Percentiles rank a stretch among this genome's conserved stretches.
Conservation (phyloP, 1,284 basidiomycete genomes). For the Sanghuangporus baumii region DNA sequence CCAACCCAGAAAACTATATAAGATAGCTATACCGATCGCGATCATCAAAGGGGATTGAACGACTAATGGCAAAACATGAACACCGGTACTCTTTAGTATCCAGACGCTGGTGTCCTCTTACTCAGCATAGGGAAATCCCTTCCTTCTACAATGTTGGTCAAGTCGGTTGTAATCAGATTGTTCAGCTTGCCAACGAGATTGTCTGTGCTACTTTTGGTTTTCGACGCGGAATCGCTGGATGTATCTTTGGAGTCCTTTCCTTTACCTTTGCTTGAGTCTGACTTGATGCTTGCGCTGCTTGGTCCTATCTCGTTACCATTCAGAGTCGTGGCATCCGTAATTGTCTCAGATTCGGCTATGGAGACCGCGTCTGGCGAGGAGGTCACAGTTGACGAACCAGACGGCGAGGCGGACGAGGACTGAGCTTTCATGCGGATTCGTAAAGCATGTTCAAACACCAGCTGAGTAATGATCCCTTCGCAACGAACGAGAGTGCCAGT, state of each 20-base stretch:
- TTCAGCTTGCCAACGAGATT: constrained; percentile 56
- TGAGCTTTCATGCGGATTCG: constrained; percentile 61
- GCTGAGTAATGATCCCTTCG: constrained; percentile 62
- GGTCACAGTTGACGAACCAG: constrained; percentile 19
- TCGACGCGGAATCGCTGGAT: not conserved
- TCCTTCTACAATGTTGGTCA: constrained; percentile 39
- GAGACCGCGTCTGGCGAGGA: constrained; percentile 27
- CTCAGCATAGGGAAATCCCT: constrained; percentile 36
- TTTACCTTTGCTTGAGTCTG: constrained; percentile 23
- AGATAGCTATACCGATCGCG: constrained; percentile 34
- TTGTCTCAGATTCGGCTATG: constrained; percentile 20
- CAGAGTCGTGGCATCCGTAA: constrained; percentile 13
- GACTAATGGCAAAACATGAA: constrained; percentile 16
- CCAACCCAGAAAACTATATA: constrained; percentile 42
- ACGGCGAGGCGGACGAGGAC: constrained; percentile 21
- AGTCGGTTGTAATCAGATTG: constrained; percentile 46
- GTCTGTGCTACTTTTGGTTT: constrained; percentile 18
- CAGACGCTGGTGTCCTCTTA: constrained; percentile 14
- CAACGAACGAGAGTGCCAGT: constrained; percentile 45
- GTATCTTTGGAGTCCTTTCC: constrained; percentile 16
- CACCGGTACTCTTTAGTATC: not conserved
- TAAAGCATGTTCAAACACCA: constrained; percentile 66
- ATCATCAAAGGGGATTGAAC: constrained; percentile 42
- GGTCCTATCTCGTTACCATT: constrained; percentile 15
- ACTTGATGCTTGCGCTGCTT: constrained; percentile 25